Base-by-base conservation (phyloP, 345 rosid species). In the Hibiscus tridactylites region DNA sequence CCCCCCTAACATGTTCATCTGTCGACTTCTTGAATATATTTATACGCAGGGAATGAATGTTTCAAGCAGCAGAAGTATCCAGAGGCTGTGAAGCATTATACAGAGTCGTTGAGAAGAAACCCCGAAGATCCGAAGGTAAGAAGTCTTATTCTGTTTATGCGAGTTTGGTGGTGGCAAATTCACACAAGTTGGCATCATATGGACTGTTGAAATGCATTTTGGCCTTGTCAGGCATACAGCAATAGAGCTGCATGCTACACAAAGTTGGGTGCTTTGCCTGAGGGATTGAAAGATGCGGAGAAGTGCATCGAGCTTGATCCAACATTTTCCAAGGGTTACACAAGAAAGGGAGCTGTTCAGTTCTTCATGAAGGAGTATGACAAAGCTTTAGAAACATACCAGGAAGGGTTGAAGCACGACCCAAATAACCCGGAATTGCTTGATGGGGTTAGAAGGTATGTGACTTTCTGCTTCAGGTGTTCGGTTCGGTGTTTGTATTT, bases 171-270 rank as follows among this genome's bases (percentile, higher is more conserved):
- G 31, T 8, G 50, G 26, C 7, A 39, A 9, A 71, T 12, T 0
- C 21, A 46, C 9, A 31, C 37, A 35, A 5, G 11, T 13, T 17
- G 19, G 16, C 6, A 4, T 67, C 54, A 24, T 33, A 10, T 16
- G 65, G 65, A 71, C 17, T 65, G 57, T 54, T 57, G 7, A 19
- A 60, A 28, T 69, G 6, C 33, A 28, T 72, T 65, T 49, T 35
- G 29, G 29, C 35, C 62, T 12, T 73, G 74, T 6, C 83, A 92
- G 97, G 91, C 92, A 0, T 92, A 92, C 57, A 96, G 98, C 73
- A 96, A 96, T 69, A 86, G 99, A 80, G 99, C 99, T 83, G 98
- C 99, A 47, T 91, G 96, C 83, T 96, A 96, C 83, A 92, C 98
- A 0, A 96, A 96, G 66, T 81, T 96, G 5, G 90, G 90, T 53